Conservation (phyloP, 208 protist species). For the Leishmania arabica region DNA sequence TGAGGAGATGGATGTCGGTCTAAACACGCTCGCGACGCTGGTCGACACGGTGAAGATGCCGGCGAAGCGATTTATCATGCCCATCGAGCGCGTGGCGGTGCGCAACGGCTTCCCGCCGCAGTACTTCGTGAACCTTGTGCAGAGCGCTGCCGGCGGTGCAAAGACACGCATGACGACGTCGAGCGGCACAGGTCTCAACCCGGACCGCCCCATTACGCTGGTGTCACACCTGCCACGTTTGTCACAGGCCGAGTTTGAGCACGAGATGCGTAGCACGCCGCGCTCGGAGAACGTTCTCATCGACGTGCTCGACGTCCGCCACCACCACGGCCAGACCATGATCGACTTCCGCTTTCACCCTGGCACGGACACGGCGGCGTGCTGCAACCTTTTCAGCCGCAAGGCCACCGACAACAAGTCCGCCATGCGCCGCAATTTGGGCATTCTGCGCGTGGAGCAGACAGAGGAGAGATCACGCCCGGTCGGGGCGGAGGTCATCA, state of each 20-base stretch:
- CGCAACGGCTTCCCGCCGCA: conserved; percentile 65
- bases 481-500: conserved; percentile 55
- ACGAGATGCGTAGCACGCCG: conserved; percentile 67
- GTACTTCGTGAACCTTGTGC: conserved; percentile 72
- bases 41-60: conserved; percentile 74
- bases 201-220: conserved; percentile 69
- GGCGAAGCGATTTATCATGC: conserved; percentile 75
- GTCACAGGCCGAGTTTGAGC: conserved; percentile 76
- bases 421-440: conserved; percentile 77
- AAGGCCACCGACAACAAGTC: conserved; percentile 85
- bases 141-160: conserved; percentile 49
- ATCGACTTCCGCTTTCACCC: conserved; percentile 74
- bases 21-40: conserved; percentile 74
- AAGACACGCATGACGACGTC: conserved; percentile 44
- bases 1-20: conserved; percentile 80
- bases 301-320: conserved; percentile 60
- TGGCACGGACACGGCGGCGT: conserved; percentile 46
- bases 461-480: conserved; percentile 39
- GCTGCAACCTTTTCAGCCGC: conserved; percentile 76
- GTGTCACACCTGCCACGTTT: conserved; percentile 76
- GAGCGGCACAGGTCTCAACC: conserved; percentile 57
- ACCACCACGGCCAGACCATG: conserved; percentile 72
- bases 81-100: conserved; percentile 68
- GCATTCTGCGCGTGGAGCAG: conserved; percentile 85
- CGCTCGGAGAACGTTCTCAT: conserved; percentile 51